These are phyloP conservation scores for Tetracladium maxilliforme DNA, from an alignment of 2,329 filamentous ascomycete genomes.

Conservation along the genomic window DNA sequence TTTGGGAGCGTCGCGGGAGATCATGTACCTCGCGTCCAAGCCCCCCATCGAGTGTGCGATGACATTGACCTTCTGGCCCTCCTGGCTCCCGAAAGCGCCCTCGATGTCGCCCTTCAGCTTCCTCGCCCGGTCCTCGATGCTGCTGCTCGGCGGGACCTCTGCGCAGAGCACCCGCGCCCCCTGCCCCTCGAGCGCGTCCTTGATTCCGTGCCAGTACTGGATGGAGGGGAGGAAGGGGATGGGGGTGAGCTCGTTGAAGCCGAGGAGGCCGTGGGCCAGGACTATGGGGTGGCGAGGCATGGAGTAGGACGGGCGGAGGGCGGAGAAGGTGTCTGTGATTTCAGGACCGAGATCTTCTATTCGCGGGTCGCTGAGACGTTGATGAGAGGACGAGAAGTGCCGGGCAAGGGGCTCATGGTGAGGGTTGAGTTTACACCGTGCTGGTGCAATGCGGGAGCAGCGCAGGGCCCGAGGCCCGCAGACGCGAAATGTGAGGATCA, in stretches of 20 bases:
- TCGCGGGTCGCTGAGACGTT: no score
- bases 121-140: slow-evolving; percentile 43
- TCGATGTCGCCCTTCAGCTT: slow-evolving; percentile 40
- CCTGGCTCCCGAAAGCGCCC: slow-evolving; percentile 20
- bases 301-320: no score
- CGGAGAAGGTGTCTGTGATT: no score
- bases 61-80: slow-evolving; percentile 54
- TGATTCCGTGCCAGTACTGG: slow-evolving; percentile 52
- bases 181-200: slow-evolving; percentile 36
- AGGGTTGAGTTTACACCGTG: no score
- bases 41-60: slow-evolving; percentile 57
- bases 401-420: no score
- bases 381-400: no score
- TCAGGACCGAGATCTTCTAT: no score
- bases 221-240: slow-evolving; percentile 34
- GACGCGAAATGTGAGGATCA: no score
- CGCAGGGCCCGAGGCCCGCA: no score
- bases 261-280: slow-evolving; percentile 49
- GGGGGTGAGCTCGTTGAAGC: slow-evolving; percentile 41
- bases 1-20: slow-evolving; percentile 34
- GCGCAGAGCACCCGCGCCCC: slow-evolving; percentile 41
- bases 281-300: slow-evolving; percentile 50
- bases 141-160: slow-evolving; percentile 44
- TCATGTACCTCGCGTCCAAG: slow-evolving; percentile 51
- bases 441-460: no score